Base-by-base conservation (phyloP, 2,329 filamentous ascomycete species). In the Talaromyces sp. region DNA sequence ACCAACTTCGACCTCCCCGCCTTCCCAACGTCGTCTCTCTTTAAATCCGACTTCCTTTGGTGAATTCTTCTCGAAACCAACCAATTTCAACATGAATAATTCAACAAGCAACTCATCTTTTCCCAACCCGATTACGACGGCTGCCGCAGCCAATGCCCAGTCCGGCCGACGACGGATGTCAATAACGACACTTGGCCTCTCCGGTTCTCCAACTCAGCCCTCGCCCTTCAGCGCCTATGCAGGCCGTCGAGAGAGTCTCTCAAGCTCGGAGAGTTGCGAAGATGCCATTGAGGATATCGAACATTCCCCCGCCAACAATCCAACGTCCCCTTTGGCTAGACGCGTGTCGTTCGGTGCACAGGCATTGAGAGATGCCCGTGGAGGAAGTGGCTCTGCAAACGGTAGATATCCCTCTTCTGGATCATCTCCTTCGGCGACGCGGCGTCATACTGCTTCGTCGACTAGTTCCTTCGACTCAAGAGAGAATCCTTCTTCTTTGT, bases 301-400 rank as follows among this genome's bases (percentile, higher is more conserved):
- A 56, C 83, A 89, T 65, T 78, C 81, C 60, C 76, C 81, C 42
- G 73, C 80, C 42, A 84, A 82, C 68, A 82, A 84, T 16, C 88
- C 91, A 37, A 84, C 81, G 60, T 90, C 89, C 12, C 91, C 92
- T 37, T 80, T 80, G 66, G 85, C 85, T 64, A 88, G 93, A 69
- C 89, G 93, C 64, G 88, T 96, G 81, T 97, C 93, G 78, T 96
- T 96, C 72, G 93, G 93, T 65, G 89, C 89, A 65, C 86, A 92
- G 75, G 90, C 90, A 67, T 82, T 92, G 76, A 84, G 87, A 69
- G 88, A 87, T 76, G 85, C 90, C 69, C 88, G 84, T 72, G 76
- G 78, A 72, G 85, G 85, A 79, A 86, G 85, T 86, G 86, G 83
- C 82, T 80, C 74, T 70, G 76, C 70, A 66, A 77, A 82, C 80